phyloP scores from a whole-genome alignment of 805 yeast genomes.

The Saccharomycopsis sp. region DNA sequence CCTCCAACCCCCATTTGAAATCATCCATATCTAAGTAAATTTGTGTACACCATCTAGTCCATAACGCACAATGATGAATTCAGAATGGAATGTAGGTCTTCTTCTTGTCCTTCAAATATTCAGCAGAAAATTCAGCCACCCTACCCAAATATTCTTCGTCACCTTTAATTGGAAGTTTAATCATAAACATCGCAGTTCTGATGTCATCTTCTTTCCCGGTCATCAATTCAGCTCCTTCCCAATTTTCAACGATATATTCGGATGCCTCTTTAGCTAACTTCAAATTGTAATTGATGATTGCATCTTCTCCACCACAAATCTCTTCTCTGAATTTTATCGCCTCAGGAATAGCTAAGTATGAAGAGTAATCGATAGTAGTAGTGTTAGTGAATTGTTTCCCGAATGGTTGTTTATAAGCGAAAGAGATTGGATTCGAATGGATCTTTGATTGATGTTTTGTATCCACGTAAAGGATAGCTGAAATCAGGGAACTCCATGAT shows the following conservation, averaged over 20 bases:
- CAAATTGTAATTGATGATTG: constrained; percentile 41
- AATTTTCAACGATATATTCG: constrained; percentile 28
- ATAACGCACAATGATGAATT: constrained; percentile 35
- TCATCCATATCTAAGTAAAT: constrained; percentile 52
- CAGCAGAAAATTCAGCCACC: not conserved
- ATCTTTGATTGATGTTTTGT: constrained; percentile 41
- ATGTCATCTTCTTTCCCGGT: constrained; percentile 10
- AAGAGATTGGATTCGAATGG: constrained; percentile 55
- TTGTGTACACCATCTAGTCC: constrained; percentile 52
- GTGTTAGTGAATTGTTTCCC: constrained; percentile 41
- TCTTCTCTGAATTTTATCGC: constrained; percentile 48
- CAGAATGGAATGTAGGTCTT: constrained; percentile 44
- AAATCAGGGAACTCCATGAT: constrained; percentile 42
- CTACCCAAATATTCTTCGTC: not conserved
- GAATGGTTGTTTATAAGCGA: constrained; percentile 40
- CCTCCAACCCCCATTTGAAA: constrained; percentile 24
- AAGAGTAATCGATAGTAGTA: constrained; percentile 46
- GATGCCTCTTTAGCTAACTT: constrained; percentile 40
- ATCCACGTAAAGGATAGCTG: constrained; percentile 53
- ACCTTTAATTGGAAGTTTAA: constrained; percentile 11
- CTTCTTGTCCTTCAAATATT: constrained; percentile 25
- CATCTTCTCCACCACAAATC: constrained; percentile 54
- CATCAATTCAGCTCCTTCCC: constrained; percentile 22
- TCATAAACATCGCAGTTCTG: constrained; percentile 20
- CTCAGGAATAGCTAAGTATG: constrained; percentile 34